Percentiles rank a stretch among this genome's conserved stretches.
Evolutionary conservation across 768 basidiomycete species (phyloP).

Genomic region (Amanita jacksonii): DNA sequence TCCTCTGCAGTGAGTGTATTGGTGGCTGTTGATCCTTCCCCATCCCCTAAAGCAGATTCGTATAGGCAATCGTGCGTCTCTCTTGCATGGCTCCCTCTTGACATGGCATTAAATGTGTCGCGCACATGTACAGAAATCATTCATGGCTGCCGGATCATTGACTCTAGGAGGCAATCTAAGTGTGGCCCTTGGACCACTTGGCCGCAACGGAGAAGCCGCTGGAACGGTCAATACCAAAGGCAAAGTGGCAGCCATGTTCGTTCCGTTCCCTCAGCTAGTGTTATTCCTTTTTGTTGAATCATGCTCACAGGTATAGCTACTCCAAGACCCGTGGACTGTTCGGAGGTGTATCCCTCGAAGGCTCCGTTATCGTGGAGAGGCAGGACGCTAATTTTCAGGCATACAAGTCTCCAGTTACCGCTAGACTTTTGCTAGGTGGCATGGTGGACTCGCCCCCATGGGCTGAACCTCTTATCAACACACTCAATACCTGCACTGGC

Average conservation of each 20-base stretch:
- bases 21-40: too few species aligned
- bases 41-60: too few species aligned
- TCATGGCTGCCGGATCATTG: constrained; percentile 91
- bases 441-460: constrained; percentile 64
- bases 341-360: constrained; percentile 83
- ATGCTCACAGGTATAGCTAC: constrained; percentile 64
- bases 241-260: constrained; percentile 84
- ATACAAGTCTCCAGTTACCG: constrained; percentile 65
- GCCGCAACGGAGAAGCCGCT: constrained; percentile 88
- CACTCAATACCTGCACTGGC: constrained; percentile 64
- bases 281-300: constrained; percentile 5
- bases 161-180: constrained; percentile 89
- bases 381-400: constrained; percentile 88
- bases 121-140: constrained; percentile 44
- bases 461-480: constrained; percentile 66
- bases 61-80: constrained; percentile 55
- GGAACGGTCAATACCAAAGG: constrained; percentile 80
- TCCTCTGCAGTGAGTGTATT: constrained; percentile 50
- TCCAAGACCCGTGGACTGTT: constrained; percentile 91
- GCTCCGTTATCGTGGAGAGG: constrained; percentile 87
- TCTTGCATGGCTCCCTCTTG: background rate
- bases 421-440: constrained; percentile 75
- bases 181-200: constrained; percentile 83
- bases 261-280: background rate
- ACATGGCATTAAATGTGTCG: constrained; percentile 2